Percentiles rank a stretch among this genome's conserved stretches.
phyloP scores from a whole-genome alignment of 2,329 filamentous ascomycete species.

The Phyllachora maydis region DNA sequence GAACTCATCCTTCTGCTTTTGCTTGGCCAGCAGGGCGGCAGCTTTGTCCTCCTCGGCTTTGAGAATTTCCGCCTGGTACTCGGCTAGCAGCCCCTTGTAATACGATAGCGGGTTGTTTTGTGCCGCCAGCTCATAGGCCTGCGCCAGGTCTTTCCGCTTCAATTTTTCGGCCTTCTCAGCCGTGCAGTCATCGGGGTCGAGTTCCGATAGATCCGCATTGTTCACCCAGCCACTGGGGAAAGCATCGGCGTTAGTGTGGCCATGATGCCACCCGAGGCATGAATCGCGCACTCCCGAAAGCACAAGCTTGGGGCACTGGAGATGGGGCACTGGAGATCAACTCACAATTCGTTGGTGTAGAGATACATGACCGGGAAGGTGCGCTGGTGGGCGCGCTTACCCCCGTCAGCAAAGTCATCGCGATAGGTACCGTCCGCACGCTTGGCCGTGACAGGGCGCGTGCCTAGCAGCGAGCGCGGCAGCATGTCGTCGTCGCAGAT shows the following conservation, averaged over 20 bases:
- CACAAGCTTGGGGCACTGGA: too few species aligned
- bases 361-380: constrained; percentile 94
- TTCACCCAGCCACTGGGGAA: constrained; percentile 85
- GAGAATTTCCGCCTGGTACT: constrained; percentile 44
- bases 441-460: constrained; percentile 66
- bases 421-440: constrained; percentile 71
- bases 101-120: constrained; percentile 58
- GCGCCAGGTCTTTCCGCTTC: constrained; percentile 56
- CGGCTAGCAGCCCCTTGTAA: constrained; percentile 64
- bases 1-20: constrained; percentile 29
- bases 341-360: constrained; percentile 92
- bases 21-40: constrained; percentile 21
- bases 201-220: constrained; percentile 62
- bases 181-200: constrained; percentile 53
- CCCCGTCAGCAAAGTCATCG: constrained; percentile 71
- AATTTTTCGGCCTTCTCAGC: constrained; percentile 54
- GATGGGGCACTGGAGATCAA: constrained; percentile 8
- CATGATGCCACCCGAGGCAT: too few species aligned
- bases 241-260: too few species aligned
- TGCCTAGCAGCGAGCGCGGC: constrained; percentile 53
- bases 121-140: constrained; percentile 62
- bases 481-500: constrained; percentile 92
- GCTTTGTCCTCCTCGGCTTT: constrained; percentile 30
- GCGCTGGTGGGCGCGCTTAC: constrained; percentile 66
- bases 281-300: too few species aligned